phyloP scores from a whole-genome alignment of 2,329 filamentous ascomycete genomes.

The Geoglossum cookeanum region DNA sequence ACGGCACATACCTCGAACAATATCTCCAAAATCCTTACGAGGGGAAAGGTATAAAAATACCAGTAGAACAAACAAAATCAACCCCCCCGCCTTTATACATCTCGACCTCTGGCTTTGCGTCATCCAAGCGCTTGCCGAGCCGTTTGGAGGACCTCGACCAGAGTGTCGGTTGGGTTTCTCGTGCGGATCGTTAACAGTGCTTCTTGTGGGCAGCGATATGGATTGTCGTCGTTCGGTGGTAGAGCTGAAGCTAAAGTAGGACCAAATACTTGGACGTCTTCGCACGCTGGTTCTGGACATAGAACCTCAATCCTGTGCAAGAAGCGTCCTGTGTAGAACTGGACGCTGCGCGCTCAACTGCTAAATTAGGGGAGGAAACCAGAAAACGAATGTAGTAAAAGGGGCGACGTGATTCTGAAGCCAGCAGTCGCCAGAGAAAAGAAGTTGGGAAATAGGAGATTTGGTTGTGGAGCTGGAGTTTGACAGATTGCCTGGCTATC shows the following conservation, averaged over 20 bases:
- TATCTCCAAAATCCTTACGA: slow-evolving; percentile 11
- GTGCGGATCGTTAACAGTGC: slow-evolving; percentile 23
- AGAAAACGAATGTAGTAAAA: neutral
- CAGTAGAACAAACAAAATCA: slow-evolving; percentile 37
- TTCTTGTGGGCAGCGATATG: slow-evolving; percentile 28
- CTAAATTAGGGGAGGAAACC: neutral
- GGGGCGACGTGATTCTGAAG: neutral
- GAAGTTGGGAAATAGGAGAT: neutral
- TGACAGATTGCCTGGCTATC: neutral
- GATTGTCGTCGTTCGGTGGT: slow-evolving; percentile 31
- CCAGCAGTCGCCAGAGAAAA: neutral
- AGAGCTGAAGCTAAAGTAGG: slow-evolving; percentile 29
- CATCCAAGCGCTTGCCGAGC: slow-evolving; percentile 29
- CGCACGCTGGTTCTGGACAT: slow-evolving; percentile 22
- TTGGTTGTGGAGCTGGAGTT: neutral
- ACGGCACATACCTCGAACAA: slow-evolving; percentile 13
- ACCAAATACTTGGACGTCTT: slow-evolving; percentile 31
- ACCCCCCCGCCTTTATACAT: slow-evolving; percentile 41
- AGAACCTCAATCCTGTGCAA: neutral
- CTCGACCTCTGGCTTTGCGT: slow-evolving; percentile 41
- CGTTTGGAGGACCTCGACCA: slow-evolving; percentile 13
- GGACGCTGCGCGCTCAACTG: neutral
- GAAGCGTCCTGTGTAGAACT: neutral
- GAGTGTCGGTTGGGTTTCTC: slow-evolving; percentile 27
- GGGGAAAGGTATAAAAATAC: slow-evolving; percentile 38